A percentile compares a stretch with the other conserved stretches of the same genome.
phyloP scores from a whole-genome alignment of 1,139 yeast species.

The Torulaspora pretoriensis region DNA sequence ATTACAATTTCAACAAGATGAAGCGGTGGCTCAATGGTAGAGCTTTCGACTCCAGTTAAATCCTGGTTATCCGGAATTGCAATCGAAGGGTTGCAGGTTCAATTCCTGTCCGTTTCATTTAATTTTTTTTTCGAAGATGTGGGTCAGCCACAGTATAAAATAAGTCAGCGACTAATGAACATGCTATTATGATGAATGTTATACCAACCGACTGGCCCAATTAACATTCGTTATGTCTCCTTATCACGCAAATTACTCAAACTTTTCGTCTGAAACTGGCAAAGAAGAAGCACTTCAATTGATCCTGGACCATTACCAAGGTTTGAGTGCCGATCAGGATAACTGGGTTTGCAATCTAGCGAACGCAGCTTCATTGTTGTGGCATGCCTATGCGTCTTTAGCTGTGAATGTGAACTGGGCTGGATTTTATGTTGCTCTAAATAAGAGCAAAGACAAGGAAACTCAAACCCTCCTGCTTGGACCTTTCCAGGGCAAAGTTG shows the following conservation, averaged over 20 bases:
- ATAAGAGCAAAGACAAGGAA: conserved; percentile 12
- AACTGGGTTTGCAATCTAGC: conserved; percentile 90
- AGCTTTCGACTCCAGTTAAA: conserved; percentile 78
- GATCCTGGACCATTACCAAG: conserved; percentile 58
- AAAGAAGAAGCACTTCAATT: conserved; percentile 59
- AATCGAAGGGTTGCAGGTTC: conserved; percentile 74
- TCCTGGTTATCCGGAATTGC: conserved; percentile 35
- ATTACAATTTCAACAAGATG: conserved; percentile 31
- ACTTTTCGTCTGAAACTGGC: conserved; percentile 39
- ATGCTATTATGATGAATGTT: not conserved
- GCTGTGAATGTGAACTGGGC: conserved; percentile 76
- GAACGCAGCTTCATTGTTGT: conserved; percentile 76
- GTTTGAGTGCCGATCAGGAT: conserved; percentile 55
- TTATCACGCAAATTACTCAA: conserved; percentile 67
- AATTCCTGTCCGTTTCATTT: conserved; percentile 68
- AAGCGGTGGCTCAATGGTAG: conserved; percentile 94
- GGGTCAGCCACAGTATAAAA: not conserved
- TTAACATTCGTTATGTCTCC: conserved; percentile 17
- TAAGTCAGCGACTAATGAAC: not conserved
- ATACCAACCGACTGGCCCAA: not conserved
- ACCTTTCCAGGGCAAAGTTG: conserved; percentile 96
- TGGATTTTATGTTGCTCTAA: conserved; percentile 64
- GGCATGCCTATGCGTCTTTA: conserved; percentile 79
- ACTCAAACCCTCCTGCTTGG: conserved; percentile 60
- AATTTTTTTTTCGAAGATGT: conserved; percentile 7